These are phyloP conservation scores for Mucor saturninus DNA, from an alignment of 371 early-diverging fungal genomes.

Conservation along the genomic window DNA sequence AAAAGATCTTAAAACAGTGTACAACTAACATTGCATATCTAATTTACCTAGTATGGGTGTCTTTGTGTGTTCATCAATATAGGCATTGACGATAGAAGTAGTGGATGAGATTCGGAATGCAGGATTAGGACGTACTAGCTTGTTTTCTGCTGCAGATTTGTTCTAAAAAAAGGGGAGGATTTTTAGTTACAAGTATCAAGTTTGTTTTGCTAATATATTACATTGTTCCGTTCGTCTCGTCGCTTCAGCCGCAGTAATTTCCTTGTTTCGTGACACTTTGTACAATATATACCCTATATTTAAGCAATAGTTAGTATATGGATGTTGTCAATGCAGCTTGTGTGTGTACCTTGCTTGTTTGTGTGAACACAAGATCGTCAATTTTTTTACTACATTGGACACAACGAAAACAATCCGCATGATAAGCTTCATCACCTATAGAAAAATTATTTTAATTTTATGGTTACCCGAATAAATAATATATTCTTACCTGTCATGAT, in stretches of 20 bases:
- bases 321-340: background rate
- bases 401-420: constrained; percentile 86
- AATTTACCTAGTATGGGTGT: constrained; percentile 13
- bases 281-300: constrained; percentile 57
- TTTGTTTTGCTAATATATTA: background rate
- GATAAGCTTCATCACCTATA: constrained; percentile 82
- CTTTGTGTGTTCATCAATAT: constrained; percentile 19
- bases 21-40: too few species aligned
- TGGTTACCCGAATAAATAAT: background rate
- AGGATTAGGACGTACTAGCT: constrained; percentile 1
- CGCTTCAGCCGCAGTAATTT: constrained; percentile 44
- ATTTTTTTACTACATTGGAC: constrained; percentile 73
- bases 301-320: background rate
- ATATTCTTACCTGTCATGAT: constrained; percentile 74
- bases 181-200: background rate
- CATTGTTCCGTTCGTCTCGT: constrained; percentile 40
- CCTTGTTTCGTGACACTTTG: constrained; percentile 49
- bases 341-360: constrained; percentile 68
- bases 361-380: constrained; percentile 80
- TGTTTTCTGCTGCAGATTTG: background rate
- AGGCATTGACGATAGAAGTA: constrained; percentile 35
- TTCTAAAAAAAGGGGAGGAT: too few species aligned
- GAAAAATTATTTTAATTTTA: constrained; percentile 2
- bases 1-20: too few species aligned
- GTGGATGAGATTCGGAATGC: constrained; percentile 29